A percentile compares a stretch with the other conserved stretches of the same genome.
phyloP scores from a whole-genome alignment of 441 rosid species.

The Mallotus japonicus region DNA sequence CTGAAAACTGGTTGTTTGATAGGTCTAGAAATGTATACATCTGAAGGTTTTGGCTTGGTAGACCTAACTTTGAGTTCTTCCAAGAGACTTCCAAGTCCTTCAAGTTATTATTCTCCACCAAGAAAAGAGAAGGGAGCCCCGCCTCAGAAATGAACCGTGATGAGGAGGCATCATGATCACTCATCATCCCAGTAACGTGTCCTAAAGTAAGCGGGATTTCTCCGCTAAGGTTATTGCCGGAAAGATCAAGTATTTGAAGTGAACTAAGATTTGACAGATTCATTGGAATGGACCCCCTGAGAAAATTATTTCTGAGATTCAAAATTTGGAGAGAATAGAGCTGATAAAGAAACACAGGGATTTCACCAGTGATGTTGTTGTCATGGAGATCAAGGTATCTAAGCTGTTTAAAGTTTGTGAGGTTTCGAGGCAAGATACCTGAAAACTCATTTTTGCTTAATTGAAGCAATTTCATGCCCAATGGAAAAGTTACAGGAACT shows the following conservation, averaged over 20 bases:
- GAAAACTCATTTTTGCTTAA: slow-evolving; percentile 31
- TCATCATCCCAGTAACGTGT: slow-evolving; percentile 31
- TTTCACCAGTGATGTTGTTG: slow-evolving; percentile 36
- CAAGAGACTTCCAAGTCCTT: slow-evolving; percentile 29
- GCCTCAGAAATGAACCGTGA: background rate
- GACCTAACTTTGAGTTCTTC: slow-evolving; percentile 34
- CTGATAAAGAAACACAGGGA: slow-evolving; percentile 28
- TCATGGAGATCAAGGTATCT: slow-evolving; percentile 41
- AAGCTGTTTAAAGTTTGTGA: slow-evolving; percentile 20
- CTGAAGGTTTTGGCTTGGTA: slow-evolving; percentile 16
- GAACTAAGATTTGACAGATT: slow-evolving; percentile 28
- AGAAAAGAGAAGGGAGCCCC: background rate
- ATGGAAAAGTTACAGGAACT: slow-evolving; percentile 29
- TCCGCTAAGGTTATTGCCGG: slow-evolving; percentile 33
- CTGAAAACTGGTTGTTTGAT: slow-evolving; percentile 35
- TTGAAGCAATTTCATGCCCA: slow-evolving; percentile 4
- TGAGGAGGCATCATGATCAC: background rate
- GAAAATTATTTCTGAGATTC: slow-evolving; percentile 37
- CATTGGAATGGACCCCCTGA: slow-evolving; percentile 25
- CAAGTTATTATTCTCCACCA: slow-evolving; percentile 2
- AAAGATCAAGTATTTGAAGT: slow-evolving; percentile 37
- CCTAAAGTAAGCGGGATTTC: slow-evolving; percentile 34
- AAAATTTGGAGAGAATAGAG: slow-evolving; percentile 32
- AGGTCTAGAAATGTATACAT: slow-evolving; percentile 32
- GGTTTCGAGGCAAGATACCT: slow-evolving; percentile 28